Evolutionary conservation across 164 flowering plant species (phyloP).

Genomic region (Amborella trichopoda): DNA sequence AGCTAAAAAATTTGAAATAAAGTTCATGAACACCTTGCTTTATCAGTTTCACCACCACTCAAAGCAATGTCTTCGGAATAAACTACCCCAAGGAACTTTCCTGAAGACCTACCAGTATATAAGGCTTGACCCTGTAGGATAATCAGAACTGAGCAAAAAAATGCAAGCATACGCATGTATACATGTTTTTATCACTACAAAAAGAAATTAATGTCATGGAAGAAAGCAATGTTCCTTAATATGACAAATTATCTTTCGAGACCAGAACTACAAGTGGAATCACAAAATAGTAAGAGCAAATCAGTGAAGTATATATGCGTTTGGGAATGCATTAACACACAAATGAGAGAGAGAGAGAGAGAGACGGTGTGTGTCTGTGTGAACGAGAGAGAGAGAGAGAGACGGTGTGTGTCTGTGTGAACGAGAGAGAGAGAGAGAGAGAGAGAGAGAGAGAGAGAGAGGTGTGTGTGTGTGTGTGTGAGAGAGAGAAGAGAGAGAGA

Average conservation of each 20-base stretch:
- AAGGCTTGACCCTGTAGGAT: slow-evolving; percentile 38
- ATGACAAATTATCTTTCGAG: background rate
- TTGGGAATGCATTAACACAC: no score
- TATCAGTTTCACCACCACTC: slow-evolving; percentile 13
- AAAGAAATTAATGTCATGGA: background rate
- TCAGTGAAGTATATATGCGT: no score
- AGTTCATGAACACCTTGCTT: slow-evolving; percentile 33
- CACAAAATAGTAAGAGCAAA: background rate
- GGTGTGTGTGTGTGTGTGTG: no score
- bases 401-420: no score
- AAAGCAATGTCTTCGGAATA: slow-evolving; percentile 30
- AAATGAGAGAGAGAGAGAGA: no score
- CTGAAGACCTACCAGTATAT: slow-evolving; percentile 17
- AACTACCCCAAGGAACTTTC: slow-evolving; percentile 26
- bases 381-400: no score
- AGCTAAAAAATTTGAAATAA: background rate
- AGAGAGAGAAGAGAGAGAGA: no score
- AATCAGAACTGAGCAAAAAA: background rate
- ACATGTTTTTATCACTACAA: background rate
- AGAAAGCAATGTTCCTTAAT: background rate
- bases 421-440: no score
- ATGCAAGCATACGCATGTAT: background rate
- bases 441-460: no score
- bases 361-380: no score
- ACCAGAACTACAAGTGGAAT: background rate